Percentiles rank a stretch among this genome's conserved stretches.
Evolutionary conservation across 345 rosid species (phyloP).

Genomic region (Bruguiera gymnorhiza): DNA sequence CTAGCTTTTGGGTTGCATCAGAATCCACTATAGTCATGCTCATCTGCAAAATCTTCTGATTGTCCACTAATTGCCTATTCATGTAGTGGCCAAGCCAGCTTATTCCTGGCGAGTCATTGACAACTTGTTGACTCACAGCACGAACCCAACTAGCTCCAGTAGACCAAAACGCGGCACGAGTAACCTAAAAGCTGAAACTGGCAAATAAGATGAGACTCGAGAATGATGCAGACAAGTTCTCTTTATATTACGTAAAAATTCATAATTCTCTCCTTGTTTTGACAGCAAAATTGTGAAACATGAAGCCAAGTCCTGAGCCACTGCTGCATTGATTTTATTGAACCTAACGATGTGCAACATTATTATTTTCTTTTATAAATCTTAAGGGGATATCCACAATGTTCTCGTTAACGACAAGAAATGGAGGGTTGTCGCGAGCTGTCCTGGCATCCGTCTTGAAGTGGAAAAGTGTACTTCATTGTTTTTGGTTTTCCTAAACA

Average conservation of each 20-base stretch:
- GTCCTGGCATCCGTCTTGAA: slow-evolving; percentile 9
- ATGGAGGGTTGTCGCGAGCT: slow-evolving; percentile 13
- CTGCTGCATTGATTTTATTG: not conserved
- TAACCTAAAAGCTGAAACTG: too few species aligned
- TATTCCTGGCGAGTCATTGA: not conserved
- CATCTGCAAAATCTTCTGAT: slow-evolving; percentile 29
- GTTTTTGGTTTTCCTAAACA: not conserved
- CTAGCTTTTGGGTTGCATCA: slow-evolving; percentile 24
- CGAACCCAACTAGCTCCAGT: not conserved
- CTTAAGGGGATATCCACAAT: slow-evolving; percentile 6
- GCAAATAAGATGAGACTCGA: too few species aligned
- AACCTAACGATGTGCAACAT: not conserved
- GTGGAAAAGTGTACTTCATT: slow-evolving; percentile 19
- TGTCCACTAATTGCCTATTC: slow-evolving; percentile 30
- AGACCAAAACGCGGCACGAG: too few species aligned
- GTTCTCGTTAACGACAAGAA: slow-evolving; percentile 16
- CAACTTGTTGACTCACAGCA: not conserved
- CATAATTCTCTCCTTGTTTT: not conserved
- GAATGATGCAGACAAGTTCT: too few species aligned
- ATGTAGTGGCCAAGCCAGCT: slow-evolving; percentile 13
- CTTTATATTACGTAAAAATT: too few species aligned
- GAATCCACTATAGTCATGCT: slow-evolving; percentile 49
- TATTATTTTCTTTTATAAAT: not conserved
- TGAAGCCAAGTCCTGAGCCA: not conserved
- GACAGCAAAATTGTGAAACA: not conserved